phyloP scores from a whole-genome alignment of 148 eudicot genomes.

The Arctostaphylos glauca region DNA sequence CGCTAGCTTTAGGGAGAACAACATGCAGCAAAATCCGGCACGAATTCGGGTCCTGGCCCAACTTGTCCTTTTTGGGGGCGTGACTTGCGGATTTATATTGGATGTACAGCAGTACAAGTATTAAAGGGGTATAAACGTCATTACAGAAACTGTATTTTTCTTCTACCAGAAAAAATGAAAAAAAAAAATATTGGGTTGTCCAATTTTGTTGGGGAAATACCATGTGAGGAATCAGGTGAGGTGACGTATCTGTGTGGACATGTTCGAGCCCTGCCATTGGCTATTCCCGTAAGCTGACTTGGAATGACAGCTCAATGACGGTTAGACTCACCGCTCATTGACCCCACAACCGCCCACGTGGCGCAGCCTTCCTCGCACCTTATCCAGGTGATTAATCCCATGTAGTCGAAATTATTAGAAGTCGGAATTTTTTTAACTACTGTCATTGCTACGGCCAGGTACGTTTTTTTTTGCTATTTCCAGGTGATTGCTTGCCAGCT shows the following conservation, averaged over 20 bases:
- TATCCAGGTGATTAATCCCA: background rate
- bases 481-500: background rate
- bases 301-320: background rate
- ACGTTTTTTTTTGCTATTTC: too few species aligned
- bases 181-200: background rate
- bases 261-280: background rate
- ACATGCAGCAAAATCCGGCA: conserved; percentile 9
- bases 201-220: background rate
- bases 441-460: too few species aligned
- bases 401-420: too few species aligned
- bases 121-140: too few species aligned
- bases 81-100: background rate
- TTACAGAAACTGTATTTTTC: too few species aligned
- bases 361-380: background rate
- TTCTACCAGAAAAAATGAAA: background rate
- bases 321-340: background rate
- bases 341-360: conserved; percentile 5
- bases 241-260: background rate
- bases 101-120: too few species aligned
- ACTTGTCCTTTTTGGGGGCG: background rate
- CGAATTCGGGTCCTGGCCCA: background rate
- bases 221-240: background rate
- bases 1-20: background rate
- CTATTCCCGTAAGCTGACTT: background rate
- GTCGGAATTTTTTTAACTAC: too few species aligned